Evolutionary conservation across 2,329 filamentous ascomycete species (phyloP).

Genomic region (Calonectria crousiana): DNA sequence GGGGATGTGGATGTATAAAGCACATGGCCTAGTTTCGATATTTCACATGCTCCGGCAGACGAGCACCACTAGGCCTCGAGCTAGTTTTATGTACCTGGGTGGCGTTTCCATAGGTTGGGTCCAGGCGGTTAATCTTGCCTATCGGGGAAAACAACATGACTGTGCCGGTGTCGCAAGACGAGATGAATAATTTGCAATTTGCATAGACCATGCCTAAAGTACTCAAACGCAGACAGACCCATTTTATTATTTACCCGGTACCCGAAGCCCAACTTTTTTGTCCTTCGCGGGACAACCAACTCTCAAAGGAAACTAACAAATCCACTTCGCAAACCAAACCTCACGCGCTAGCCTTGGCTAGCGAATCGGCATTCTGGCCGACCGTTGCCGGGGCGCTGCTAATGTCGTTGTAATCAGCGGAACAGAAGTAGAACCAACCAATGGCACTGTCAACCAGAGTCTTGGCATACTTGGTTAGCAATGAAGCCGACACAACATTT

Average conservation of each 20-base stretch:
- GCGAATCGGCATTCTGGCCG: conserved; percentile 19
- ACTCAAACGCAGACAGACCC: neutral
- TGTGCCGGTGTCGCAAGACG: neutral
- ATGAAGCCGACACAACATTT: neutral
- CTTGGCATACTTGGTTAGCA: conserved; percentile 9
- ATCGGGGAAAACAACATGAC: neutral
- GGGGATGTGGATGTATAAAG: conserved; percentile 3
- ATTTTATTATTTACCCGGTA: neutral
- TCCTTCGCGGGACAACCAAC: neutral
- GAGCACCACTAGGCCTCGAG: neutral
- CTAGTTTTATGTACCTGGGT: conserved; percentile 2
- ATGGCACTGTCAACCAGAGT: neutral
- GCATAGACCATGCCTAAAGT: neutral
- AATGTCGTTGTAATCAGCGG: conserved; percentile 22
- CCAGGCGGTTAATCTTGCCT: conserved; percentile 18
- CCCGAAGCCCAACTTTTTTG: too few species aligned
- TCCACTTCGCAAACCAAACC: neutral
- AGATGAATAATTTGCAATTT: neutral
- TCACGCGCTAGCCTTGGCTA: neutral
- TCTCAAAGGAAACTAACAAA: neutral
- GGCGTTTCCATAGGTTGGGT: neutral
- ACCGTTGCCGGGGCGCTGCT: conserved; percentile 13
- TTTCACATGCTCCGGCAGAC: neutral
- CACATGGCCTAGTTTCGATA: neutral
- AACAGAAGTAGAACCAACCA: conserved; percentile 24